These are phyloP conservation scores for Russula foetens DNA, from an alignment of 768 basidiomycete genomes.

Conservation along the genomic window DNA sequence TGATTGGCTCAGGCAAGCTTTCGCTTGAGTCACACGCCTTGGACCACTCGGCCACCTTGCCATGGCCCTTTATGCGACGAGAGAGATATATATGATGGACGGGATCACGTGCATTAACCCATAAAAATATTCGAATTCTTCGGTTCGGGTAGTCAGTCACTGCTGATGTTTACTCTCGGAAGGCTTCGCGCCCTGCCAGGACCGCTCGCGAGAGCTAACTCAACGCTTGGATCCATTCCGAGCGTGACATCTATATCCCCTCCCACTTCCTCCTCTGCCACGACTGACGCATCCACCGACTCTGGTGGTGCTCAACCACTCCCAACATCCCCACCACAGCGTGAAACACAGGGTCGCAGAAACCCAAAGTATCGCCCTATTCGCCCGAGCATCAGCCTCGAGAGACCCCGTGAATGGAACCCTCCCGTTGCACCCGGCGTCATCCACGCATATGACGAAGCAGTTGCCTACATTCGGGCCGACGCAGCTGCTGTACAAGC, in stretches of 20 bases:
- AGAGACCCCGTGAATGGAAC: slow-evolving; percentile 54
- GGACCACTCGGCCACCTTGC: slow-evolving; percentile 27
- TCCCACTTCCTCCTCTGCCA: not conserved
- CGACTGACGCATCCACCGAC: not conserved
- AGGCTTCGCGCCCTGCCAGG: slow-evolving; percentile 6
- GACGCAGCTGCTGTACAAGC: slow-evolving; percentile 48
- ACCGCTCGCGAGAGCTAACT: slow-evolving; percentile 14
- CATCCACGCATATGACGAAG: slow-evolving; percentile 79
- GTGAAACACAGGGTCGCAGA: slow-evolving; percentile 6
- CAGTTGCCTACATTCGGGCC: slow-evolving; percentile 55
- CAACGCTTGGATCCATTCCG: slow-evolving; percentile 5
- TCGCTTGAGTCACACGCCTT: slow-evolving; percentile 28
- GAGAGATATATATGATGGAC: no score
- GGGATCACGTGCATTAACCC: no score
- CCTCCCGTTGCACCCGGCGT: slow-evolving; percentile 52
- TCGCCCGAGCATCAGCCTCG: slow-evolving; percentile 45
- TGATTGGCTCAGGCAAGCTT: slow-evolving; percentile 20
- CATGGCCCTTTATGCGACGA: not conserved
- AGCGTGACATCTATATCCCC: not conserved
- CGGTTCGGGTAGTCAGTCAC: no score
- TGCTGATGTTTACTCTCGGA: slow-evolving; percentile 12
- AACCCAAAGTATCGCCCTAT: slow-evolving; percentile 23
- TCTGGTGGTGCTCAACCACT: not conserved
- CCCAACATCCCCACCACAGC: not conserved
- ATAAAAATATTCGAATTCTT: no score